Base-by-base conservation (phyloP, 139 green algal species). In the Nannochloris sp. region DNA sequence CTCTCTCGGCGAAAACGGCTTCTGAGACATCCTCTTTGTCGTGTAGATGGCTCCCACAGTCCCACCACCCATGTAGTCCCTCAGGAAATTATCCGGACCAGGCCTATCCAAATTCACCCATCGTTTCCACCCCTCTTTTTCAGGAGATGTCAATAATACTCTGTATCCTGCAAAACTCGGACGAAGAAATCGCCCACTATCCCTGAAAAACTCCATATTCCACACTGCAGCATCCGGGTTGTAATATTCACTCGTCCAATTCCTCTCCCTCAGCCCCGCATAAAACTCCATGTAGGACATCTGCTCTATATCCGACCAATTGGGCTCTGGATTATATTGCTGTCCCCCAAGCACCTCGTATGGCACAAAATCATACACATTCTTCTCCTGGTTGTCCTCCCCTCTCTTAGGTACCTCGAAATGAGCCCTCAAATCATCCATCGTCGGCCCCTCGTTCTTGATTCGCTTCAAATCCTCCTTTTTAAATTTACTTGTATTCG, bases 181-280 rank as follows among this genome's bases (percentile, higher is more conserved):
- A 20, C 53, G 53, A 59, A 84, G 12, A 17, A 84, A 63, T 23
- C 79, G 68, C 12, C 76, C 76, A 53, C 45, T 64, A 49, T 76
- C 76, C 36, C 68, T 45, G 68, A 83, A 94, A 25, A 94, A 71
- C 56, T 90, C 68, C 31, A 92, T 29, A 4, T 78, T 59, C 85
- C 85, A 92, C 1, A 74, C 73, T 33, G 68, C 55, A 3, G 77
- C 72, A 12, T 69, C 17, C 2, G 81, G 58, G 10, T 85, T 28
- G 56, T 80, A 88, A 57, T 62, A 56, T 55, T 58, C 14, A 56
- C 31, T 63, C 0, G 84, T 93, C 87, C 87, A 95, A 67, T 95
- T 92, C 29, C 87, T 82, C 63, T 83, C 49, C 5, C 76, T 74
- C 45, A 93, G 75, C 11, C 87, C 85, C 51, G 79, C 59, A 45